These are phyloP conservation scores for Mytilinidion resinicola DNA, from an alignment of 495 filamentous ascomycete genomes.

Conservation along the genomic window DNA sequence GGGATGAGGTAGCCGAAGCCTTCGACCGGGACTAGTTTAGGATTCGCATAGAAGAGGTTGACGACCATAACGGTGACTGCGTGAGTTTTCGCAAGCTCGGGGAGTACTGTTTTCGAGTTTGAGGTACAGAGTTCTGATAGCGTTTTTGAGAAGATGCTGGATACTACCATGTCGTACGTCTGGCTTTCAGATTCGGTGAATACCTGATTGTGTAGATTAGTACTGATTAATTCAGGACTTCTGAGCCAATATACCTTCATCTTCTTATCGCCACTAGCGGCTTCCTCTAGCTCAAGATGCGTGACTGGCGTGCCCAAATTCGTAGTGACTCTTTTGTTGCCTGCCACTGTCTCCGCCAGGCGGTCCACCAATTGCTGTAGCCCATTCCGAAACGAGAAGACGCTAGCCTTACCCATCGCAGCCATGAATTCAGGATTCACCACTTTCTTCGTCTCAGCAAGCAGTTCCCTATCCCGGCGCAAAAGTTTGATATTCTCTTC, in stretches of 20 bases:
- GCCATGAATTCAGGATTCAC: conserved; percentile 24
- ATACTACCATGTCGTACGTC: conserved; percentile 17
- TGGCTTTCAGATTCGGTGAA: not conserved
- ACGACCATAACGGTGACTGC: conserved; percentile 83
- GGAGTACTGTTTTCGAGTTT: conserved; percentile 11
- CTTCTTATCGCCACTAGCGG: too few species aligned
- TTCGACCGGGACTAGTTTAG: conserved; percentile 52
- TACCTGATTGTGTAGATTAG: not conserved
- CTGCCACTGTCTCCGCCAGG: not conserved
- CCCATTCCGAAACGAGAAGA: conserved; percentile 1
- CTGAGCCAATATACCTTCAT: not conserved
- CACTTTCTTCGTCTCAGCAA: conserved; percentile 22
- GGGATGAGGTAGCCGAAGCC: conserved; percentile 94
- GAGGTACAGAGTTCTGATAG: conserved; percentile 27
- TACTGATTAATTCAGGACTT: not conserved
- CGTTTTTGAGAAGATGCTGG: conserved; percentile 10
- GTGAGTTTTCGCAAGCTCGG: conserved; percentile 47
- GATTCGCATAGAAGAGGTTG: conserved; percentile 73
- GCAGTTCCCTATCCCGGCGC: not conserved
- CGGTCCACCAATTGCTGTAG: not conserved
- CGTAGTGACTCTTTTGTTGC: not conserved
- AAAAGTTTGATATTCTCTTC: conserved; percentile 6
- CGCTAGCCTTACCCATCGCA: not conserved
- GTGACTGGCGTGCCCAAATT: not conserved
- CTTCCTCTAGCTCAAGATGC: not conserved